Evolutionary conservation across 139 green algal genomes (phyloP).

Genomic region (Chlorella vulgaris): DNA sequence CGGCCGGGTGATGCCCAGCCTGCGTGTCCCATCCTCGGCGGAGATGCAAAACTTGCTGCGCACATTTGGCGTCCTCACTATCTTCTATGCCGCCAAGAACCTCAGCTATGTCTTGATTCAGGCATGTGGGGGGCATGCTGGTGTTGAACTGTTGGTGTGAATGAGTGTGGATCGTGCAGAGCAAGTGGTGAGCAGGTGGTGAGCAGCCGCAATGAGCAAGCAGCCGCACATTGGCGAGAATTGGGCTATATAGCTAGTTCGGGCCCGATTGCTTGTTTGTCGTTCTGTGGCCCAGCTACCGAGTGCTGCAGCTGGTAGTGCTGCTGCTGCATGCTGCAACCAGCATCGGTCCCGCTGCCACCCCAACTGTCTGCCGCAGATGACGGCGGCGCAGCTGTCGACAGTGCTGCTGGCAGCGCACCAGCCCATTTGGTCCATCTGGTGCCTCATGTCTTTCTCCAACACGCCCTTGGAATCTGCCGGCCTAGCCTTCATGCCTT

Average conservation of each 20-base stretch:
- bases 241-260: no score
- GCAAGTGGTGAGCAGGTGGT: no score
- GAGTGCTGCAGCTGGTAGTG: no score
- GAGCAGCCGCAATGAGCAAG: no score
- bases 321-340: no score
- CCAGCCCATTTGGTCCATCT: slow-evolving; percentile 61
- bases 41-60: slow-evolving; percentile 30
- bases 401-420: slow-evolving; percentile 69
- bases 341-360: neutral
- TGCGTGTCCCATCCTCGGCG: slow-evolving; percentile 9
- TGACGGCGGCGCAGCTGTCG: slow-evolving; percentile 55
- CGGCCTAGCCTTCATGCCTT: slow-evolving; percentile 64
- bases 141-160: no score
- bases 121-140: no score
- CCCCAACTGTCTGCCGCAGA: slow-evolving; percentile 3
- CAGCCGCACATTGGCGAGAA: no score
- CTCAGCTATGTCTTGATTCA: slow-evolving; percentile 68
- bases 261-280: no score
- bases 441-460: slow-evolving; percentile 62
- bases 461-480: slow-evolving; percentile 69
- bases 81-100: slow-evolving; percentile 78
- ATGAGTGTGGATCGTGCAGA: no score
- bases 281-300: no score
- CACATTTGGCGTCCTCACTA: slow-evolving; percentile 59
- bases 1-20: slow-evolving; percentile 1